A percentile compares a stretch with the other conserved stretches of the same genome.
These are phyloP conservation scores for Colletotrichum chlorophyti DNA, from an alignment of 2,329 filamentous ascomycete genomes.

Conservation along the genomic window DNA sequence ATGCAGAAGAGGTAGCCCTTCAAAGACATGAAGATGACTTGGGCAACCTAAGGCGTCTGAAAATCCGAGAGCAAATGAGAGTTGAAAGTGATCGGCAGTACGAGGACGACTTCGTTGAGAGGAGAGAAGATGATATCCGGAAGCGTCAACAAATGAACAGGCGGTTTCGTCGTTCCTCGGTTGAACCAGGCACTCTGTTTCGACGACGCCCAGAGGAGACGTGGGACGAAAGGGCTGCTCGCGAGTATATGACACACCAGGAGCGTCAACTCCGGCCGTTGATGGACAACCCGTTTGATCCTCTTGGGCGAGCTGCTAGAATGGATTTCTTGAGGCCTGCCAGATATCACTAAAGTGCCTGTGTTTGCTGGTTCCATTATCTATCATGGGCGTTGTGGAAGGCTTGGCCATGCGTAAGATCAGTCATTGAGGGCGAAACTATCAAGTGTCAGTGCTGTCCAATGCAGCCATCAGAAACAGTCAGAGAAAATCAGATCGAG, in stretches of 20 bases:
- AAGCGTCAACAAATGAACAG: background rate
- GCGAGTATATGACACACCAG: conserved; percentile 9
- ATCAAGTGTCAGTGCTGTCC: background rate
- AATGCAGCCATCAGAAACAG: background rate
- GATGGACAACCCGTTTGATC: conserved; percentile 26
- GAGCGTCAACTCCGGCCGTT: background rate
- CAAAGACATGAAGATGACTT: conserved; percentile 25
- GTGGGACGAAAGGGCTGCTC: conserved; percentile 18
- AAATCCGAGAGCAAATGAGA: conserved; percentile 3
- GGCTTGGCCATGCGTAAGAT: background rate
- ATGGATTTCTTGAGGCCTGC: background rate
- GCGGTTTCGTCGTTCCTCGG: conserved; percentile 19
- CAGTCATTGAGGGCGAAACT: background rate
- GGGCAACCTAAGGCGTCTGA: conserved; percentile 4
- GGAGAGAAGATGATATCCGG: background rate
- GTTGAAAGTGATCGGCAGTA: background rate
- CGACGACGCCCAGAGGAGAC: conserved; percentile 4
- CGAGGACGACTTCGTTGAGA: conserved; percentile 6
- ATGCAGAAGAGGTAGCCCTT: conserved; percentile 17
- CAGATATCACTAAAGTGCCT: background rate
- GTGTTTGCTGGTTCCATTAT: background rate
- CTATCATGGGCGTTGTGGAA: background rate
- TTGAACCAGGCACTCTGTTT: background rate
- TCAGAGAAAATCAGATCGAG: background rate
- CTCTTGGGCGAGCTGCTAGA: conserved; percentile 17